Percentiles rank a stretch among this genome's conserved stretches.
Conservation (phyloP, 257 asterid genomes). For the Solanum rostratum region DNA sequence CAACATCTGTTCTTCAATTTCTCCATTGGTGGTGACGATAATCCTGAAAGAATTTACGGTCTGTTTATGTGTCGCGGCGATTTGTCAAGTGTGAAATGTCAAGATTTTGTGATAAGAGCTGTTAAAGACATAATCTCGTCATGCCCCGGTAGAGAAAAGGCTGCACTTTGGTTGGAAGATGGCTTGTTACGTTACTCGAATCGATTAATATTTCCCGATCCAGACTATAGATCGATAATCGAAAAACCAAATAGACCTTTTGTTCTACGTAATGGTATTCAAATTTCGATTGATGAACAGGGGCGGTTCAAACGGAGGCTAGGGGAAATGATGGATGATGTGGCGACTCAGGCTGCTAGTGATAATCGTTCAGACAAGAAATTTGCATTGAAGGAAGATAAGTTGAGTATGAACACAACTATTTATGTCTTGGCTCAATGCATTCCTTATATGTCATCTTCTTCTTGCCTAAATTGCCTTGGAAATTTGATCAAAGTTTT, state of each 20-base stretch:
- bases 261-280: rapidly evolving
- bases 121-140: background rate
- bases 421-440: background rate
- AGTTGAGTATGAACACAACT: background rate
- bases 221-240: background rate
- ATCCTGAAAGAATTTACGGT: background rate
- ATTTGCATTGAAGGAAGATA: background rate
- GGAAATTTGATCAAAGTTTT: background rate
- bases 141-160: background rate
- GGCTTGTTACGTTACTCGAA: background rate
- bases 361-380: background rate
- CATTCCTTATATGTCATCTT: background rate
- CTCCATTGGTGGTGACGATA: background rate
- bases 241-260: background rate
- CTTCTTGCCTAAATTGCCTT: background rate
- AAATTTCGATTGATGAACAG: background rate
- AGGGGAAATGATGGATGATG: background rate
- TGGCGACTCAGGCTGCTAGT: background rate
- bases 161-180: background rate
- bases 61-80: background rate
- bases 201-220: background rate
- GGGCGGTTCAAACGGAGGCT: background rate
- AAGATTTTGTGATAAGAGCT: background rate
- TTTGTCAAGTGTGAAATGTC: background rate
- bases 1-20: background rate